These are phyloP conservation scores for Alternaria gaisen DNA, from an alignment of 2,329 filamentous ascomycete genomes.

Conservation along the genomic window DNA sequence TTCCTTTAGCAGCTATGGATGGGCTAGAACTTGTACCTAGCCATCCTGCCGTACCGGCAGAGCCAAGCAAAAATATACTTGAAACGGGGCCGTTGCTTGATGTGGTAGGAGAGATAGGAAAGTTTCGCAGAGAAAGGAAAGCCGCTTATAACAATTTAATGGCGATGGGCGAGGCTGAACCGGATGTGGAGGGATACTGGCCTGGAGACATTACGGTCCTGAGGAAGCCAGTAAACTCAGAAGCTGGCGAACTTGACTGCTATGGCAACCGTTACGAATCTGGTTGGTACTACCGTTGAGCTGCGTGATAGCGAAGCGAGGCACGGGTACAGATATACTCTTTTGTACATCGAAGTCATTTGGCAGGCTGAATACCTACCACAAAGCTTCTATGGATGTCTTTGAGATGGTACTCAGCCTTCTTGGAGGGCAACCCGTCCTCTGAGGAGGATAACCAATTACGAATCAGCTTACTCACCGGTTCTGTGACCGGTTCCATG, in stretches of 20 bases:
- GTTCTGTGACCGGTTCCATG: constrained; percentile 19
- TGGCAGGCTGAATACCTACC: background rate
- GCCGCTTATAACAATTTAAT: constrained; percentile 56
- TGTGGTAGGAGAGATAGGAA: constrained; percentile 62
- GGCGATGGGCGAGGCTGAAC: constrained; percentile 40
- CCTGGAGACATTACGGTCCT: constrained; percentile 66
- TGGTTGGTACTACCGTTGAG: constrained; percentile 61
- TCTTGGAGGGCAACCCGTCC: constrained; percentile 1
- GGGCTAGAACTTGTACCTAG: constrained; percentile 48
- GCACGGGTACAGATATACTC: background rate
- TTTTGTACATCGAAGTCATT: background rate
- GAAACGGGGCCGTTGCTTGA: constrained; percentile 49
- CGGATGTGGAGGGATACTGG: constrained; percentile 66
- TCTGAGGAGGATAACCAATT: constrained; percentile 8
- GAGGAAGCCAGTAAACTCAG: constrained; percentile 52
- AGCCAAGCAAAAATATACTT: constrained; percentile 10
- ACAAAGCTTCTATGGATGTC: background rate
- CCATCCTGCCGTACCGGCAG: constrained; percentile 17
- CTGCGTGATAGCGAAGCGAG: background rate
- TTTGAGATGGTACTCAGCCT: background rate
- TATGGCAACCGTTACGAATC: constrained; percentile 64
- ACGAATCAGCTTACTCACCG: constrained; percentile 15
- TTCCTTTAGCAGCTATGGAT: constrained; percentile 59
- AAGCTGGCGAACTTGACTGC: constrained; percentile 57
- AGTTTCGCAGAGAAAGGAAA: constrained; percentile 63